These are phyloP conservation scores for Tylopilus plumbeoviolaceoides DNA, from an alignment of 768 basidiomycete species.

Conservation along the genomic window DNA sequence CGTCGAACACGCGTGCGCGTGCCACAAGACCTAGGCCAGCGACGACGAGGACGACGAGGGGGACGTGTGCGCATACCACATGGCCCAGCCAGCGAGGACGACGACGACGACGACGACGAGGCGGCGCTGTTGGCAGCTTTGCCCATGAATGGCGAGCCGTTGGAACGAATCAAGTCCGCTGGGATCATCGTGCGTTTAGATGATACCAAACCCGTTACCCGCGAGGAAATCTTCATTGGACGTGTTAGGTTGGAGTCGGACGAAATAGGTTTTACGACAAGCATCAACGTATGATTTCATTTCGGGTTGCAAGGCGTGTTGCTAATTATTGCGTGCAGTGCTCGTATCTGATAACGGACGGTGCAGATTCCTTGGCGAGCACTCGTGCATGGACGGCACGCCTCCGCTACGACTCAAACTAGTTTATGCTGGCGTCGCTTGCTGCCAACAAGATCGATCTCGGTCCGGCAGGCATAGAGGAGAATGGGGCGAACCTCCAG, in stretches of 20 bases:
- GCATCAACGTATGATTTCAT: constrained; percentile 66
- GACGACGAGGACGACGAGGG: no score
- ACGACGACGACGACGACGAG: no score
- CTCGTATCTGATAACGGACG: constrained; percentile 94
- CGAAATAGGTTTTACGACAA: constrained; percentile 95
- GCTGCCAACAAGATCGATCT: constrained; percentile 72
- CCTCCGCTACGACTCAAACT: constrained; percentile 93
- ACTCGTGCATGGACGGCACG: constrained; percentile 91
- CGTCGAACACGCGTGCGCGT: no score
- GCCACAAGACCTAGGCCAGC: no score
- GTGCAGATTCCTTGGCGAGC: constrained; percentile 88
- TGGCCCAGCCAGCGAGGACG: no score
- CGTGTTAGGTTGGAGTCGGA: constrained; percentile 86
- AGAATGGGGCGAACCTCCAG: constrained; percentile 41
- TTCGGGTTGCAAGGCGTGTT: background rate
- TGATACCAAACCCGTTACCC: constrained; percentile 72
- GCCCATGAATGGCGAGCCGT: constrained; percentile 57
- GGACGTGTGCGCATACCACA: no score
- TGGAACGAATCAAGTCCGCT: constrained; percentile 83
- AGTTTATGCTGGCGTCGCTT: constrained; percentile 81
- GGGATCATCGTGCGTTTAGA: constrained; percentile 88
- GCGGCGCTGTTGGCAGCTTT: constrained; percentile 61
- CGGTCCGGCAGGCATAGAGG: constrained; percentile 43
- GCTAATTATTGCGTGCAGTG: constrained; percentile 42
- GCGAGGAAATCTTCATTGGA: constrained; percentile 81